phyloP scores from a whole-genome alignment of 768 basidiomycete genomes.

The Termitomyces sp. region DNA sequence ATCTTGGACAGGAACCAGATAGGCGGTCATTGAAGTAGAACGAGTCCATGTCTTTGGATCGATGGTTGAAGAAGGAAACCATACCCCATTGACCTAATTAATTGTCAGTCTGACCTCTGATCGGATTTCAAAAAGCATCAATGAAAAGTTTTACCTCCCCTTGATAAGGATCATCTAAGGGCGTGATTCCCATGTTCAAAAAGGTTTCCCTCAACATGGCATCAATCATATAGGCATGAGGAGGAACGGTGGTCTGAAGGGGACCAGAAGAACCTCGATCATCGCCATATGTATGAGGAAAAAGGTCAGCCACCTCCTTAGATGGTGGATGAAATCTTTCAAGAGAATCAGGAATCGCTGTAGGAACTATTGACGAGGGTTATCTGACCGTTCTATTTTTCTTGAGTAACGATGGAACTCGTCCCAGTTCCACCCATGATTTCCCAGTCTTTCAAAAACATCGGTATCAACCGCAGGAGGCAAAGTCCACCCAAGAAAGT shows the following conservation, averaged over 20 bases:
- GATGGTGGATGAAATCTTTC: conserved; percentile 22
- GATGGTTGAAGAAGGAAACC: conserved; percentile 10
- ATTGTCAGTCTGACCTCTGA: neutral
- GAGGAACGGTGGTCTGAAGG: conserved; percentile 22
- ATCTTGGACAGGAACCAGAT: conserved; percentile 7
- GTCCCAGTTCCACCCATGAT: conserved; percentile 50
- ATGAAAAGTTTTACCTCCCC: conserved; percentile 17
- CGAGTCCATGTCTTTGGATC: conserved; percentile 22
- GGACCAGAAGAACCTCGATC: conserved; percentile 22
- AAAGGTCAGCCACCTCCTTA: conserved; percentile 18
- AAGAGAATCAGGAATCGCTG: neutral
- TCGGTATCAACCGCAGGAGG: conserved; percentile 24
- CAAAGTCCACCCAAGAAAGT: conserved; percentile 30
- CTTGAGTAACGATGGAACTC: conserved; percentile 31
- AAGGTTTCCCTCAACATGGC: conserved; percentile 18
- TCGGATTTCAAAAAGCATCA: neutral
- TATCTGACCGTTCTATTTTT: conserved; percentile 28
- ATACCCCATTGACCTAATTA: conserved; percentile 18
- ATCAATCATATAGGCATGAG: conserved; percentile 21
- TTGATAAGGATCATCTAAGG: conserved; percentile 22
- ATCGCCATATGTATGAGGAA: conserved; percentile 20
- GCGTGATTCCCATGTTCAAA: conserved; percentile 18
- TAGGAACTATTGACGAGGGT: neutral
- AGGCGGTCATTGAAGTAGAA: conserved; percentile 24
- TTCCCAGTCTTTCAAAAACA: conserved; percentile 43